These are phyloP conservation scores for Salvia sclarea DNA, from an alignment of 305 asterid genomes.

Conservation along the genomic window DNA sequence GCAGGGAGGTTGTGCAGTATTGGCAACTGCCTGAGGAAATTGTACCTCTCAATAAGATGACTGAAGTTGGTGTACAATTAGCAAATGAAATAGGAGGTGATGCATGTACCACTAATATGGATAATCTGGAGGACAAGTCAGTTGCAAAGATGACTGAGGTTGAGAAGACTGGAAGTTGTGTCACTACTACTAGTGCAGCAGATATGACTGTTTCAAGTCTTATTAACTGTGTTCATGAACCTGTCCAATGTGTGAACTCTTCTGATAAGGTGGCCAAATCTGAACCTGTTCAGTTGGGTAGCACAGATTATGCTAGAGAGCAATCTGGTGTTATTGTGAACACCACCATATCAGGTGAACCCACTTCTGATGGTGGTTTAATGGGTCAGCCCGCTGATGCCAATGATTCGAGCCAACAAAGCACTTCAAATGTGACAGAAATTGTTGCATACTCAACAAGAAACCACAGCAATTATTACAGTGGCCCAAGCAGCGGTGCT, in stretches of 20 bases:
- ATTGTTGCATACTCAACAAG: slow-evolving; percentile 37
- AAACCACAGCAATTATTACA: slow-evolving; percentile 33
- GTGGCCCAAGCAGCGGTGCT: slow-evolving; percentile 40
- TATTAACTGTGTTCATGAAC: slow-evolving; percentile 22
- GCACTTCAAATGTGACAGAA: slow-evolving; percentile 41
- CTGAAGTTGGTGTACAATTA: slow-evolving; percentile 44
- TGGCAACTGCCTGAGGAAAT: slow-evolving; percentile 66
- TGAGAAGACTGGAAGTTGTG: slow-evolving; percentile 45
- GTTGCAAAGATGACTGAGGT: slow-evolving; percentile 32
- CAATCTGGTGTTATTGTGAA: slow-evolving; percentile 30
- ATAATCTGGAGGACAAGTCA: slow-evolving; percentile 34
- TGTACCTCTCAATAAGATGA: slow-evolving; percentile 39
- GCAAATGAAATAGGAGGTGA: slow-evolving; percentile 35
- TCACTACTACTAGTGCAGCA: slow-evolving; percentile 33
- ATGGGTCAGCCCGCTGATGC: slow-evolving; percentile 35
- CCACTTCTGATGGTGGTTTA: slow-evolving; percentile 36
- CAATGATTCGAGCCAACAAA: slow-evolving; percentile 42
- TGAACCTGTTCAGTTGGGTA: slow-evolving; percentile 34
- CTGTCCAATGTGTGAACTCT: slow-evolving; percentile 31
- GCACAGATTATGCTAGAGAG: slow-evolving; percentile 26
- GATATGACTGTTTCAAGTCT: slow-evolving; percentile 29
- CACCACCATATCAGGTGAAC: slow-evolving; percentile 20
- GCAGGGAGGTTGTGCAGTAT: slow-evolving; percentile 67
- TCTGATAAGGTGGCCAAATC: slow-evolving; percentile 26
- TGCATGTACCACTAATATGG: slow-evolving; percentile 30